Percentiles rank a stretch among this genome's conserved stretches.
These are phyloP conservation scores for Lactarius hengduanensis DNA, from an alignment of 768 basidiomycete species.

Conservation along the genomic window DNA sequence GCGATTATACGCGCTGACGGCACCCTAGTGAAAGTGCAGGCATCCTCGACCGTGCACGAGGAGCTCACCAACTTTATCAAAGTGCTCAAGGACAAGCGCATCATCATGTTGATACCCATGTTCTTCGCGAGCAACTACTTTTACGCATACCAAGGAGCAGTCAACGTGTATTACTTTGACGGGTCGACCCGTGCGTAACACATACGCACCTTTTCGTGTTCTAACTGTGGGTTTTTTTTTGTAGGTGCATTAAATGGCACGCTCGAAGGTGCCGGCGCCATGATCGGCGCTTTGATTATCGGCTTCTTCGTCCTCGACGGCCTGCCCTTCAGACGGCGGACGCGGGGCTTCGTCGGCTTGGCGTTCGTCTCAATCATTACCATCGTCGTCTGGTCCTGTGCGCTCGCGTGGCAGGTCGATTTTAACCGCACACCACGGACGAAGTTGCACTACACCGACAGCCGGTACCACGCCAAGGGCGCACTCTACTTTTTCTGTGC, in stretches of 20 bases:
- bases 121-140: conserved; percentile 48
- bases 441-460: conserved; percentile 38
- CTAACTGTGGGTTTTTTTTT: neutral
- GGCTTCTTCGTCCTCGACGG: conserved; percentile 43
- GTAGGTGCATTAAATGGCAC: conserved; percentile 40
- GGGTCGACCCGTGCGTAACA: conserved; percentile 39
- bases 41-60: conserved; percentile 34
- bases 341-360: conserved; percentile 42
- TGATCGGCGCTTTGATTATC: conserved; percentile 44
- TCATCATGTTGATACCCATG: conserved; percentile 43
- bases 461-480: conserved; percentile 37
- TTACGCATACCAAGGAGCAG: conserved; percentile 46
- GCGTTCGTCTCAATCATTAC: conserved; percentile 36
- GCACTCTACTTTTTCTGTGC: conserved; percentile 43
- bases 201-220: neutral
- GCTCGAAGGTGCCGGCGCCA: conserved; percentile 42
- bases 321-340: conserved; percentile 37
- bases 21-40: conserved; percentile 40
- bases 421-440: conserved; percentile 34
- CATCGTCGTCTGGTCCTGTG: conserved; percentile 41
- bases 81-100: conserved; percentile 43
- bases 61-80: conserved; percentile 34
- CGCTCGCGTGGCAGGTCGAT: conserved; percentile 42
- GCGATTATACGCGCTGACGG: conserved; percentile 43
- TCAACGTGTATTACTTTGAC: conserved; percentile 43